Evolutionary conservation across 305 asterid species (phyloP).

Genomic region (Rubia occidens): DNA sequence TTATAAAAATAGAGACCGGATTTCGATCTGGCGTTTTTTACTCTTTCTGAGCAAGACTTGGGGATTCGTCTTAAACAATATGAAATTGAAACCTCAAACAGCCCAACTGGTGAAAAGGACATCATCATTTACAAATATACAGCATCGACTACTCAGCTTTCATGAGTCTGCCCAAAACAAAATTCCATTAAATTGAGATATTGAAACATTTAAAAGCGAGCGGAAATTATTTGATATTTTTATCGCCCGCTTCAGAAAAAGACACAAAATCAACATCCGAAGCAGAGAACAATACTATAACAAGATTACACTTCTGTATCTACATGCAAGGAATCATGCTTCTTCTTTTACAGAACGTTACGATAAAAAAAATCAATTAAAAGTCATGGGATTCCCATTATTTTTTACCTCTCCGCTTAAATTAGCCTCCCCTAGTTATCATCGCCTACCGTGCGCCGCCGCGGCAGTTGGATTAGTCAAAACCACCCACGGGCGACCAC

Average conservation of each 20-base stretch:
- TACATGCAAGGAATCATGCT: not conserved
- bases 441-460: constrained; percentile 10
- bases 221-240: not conserved
- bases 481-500: not conserved
- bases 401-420: constrained; percentile 13
- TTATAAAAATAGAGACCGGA: no score
- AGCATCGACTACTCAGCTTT: not conserved
- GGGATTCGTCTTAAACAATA: no score
- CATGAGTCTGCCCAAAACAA: not conserved
- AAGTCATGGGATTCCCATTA: not conserved
- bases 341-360: not conserved
- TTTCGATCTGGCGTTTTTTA: no score
- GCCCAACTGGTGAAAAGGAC: not conserved
- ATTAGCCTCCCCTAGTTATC: not conserved
- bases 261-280: not conserved
- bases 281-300: not conserved
- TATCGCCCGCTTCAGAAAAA: not conserved
- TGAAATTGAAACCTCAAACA: no score
- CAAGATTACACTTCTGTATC: not conserved
- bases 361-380: not conserved
- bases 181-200: not conserved
- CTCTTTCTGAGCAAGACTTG: no score
- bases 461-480: not conserved
- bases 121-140: no score
- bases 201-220: not conserved